Conservation (phyloP, 192 early-diverging fungal species). For the Gaertneriomyces semiglobifer region DNA sequence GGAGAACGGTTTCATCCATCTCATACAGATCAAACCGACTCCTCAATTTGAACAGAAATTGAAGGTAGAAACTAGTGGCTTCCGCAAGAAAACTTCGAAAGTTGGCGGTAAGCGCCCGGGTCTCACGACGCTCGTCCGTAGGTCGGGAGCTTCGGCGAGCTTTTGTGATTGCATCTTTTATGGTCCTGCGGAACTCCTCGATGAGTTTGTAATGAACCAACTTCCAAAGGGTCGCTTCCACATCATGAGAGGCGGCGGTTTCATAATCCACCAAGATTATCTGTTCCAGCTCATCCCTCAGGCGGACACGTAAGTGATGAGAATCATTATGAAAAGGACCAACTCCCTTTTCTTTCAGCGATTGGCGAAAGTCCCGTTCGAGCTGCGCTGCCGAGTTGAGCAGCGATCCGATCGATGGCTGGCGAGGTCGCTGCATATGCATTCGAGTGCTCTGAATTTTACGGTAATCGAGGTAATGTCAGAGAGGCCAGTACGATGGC, state of each 20-base stretch:
- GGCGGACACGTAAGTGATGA: conserved; percentile 4
- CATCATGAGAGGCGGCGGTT: conserved; percentile 13
- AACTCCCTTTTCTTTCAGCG: neutral
- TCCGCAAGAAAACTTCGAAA: conserved; percentile 30
- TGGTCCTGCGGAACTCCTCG: conserved; percentile 38
- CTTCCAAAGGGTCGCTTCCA: conserved; percentile 40
- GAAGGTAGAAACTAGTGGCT: conserved; percentile 29
- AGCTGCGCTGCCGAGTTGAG: conserved; percentile 25
- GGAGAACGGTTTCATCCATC: conserved; percentile 10
- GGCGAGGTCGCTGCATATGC: too few species aligned
- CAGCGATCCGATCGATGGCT: neutral
- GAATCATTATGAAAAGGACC: conserved; percentile 13
- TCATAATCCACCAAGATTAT: conserved; percentile 23
- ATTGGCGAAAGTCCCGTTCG: conserved; percentile 12
- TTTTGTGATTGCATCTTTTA: conserved; percentile 18
- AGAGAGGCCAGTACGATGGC: too few species aligned
- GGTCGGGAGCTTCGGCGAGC: neutral
- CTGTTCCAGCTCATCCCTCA: conserved; percentile 15
- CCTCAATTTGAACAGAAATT: conserved; percentile 25
- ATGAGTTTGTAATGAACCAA: conserved; percentile 36
- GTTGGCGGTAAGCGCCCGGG: conserved; percentile 18
- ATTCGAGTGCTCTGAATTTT: too few species aligned
- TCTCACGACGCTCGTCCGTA: conserved; percentile 7
- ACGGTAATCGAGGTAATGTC: too few species aligned
- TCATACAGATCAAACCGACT: conserved; percentile 8